Base-by-base conservation (phyloP, 202 grass and related monocot species). In the Miscanthus sacchariflorus region DNA sequence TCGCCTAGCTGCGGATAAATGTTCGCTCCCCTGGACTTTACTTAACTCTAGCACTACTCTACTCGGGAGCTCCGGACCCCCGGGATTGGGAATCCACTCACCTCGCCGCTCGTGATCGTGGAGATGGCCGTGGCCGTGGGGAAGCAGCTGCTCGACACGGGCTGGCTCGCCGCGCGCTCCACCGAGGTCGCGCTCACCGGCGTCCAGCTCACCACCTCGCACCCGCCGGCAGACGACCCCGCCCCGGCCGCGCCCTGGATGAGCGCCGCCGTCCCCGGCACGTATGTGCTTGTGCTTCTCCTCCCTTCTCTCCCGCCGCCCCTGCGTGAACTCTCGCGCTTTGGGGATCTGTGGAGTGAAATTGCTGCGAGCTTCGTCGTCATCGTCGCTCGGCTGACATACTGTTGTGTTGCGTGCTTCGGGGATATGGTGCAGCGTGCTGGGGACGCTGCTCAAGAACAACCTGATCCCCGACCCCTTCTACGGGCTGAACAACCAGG, bases 401-500 rank as follows among this genome's bases (percentile, higher is more conserved):
- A 69, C 25, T 74, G 58, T 27, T 49, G 49, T 74, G 58, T 27
- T 49, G 49, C 71, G 40, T 84, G 63, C 38, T 90, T 82, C 76
- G n/a, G 17, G 7, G 7, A 12, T 23, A 8, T 42, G 17, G 40
- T 76, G 70, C 89, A 99, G 96, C 36, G 92, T 99, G 80, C 92
- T 99, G 86, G 91, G 92, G 76, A 96, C 94, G 48, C 88, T 99
- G 40, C 85, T 96, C 48, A 95, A 96, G 89, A 99, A 95, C 89
- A 88, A 93, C 65, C 59, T 93, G 46, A 92, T 99, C 27, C 96
- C 94, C 35, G 96, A 96, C 76, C 96, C 96, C 67, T 98, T 98
- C 91, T 98, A 95, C 44, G 96, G 96, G 12, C 88, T 96, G 11
- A 96, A 98, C 91, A 98, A 98, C 85, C 85, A 98, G 89, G 86